These are phyloP conservation scores for Tripidium arundinaceum DNA, from an alignment of 202 grass and related monocot species.

Conservation along the genomic window DNA sequence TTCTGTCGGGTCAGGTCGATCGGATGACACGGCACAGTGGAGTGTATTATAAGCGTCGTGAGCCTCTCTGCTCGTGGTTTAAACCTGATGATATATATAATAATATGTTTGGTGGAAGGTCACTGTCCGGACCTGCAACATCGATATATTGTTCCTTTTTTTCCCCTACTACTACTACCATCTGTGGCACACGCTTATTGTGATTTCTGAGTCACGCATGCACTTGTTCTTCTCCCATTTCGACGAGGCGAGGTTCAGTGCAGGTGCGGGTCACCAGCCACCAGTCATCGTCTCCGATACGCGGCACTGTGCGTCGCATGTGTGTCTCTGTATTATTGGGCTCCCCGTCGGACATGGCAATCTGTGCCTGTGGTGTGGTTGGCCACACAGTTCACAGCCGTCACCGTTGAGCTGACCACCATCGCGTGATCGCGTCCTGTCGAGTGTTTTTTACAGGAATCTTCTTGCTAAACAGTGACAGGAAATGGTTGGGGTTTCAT, in stretches of 20 bases:
- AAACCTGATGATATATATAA: background rate
- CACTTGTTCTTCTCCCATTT: background rate
- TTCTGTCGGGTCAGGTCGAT: background rate
- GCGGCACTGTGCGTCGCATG: background rate
- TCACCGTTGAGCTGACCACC: background rate
- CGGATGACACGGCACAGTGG: background rate
- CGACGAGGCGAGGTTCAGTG: background rate
- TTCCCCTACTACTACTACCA: background rate
- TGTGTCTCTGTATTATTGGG: background rate
- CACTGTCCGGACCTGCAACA: background rate
- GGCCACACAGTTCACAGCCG: background rate
- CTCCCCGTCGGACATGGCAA: background rate
- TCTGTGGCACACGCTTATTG: background rate
- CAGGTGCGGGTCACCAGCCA: background rate
- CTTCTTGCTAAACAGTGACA: background rate
- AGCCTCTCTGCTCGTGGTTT: background rate
- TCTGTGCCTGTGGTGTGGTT: background rate
- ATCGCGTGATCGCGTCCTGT: background rate
- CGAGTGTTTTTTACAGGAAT: background rate
- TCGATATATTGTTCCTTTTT: background rate
- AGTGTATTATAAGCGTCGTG: slow-evolving; percentile 8
- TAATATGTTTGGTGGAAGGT: background rate
- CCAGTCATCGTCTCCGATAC: background rate
- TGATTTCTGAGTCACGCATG: background rate
- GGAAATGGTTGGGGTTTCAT: background rate